Evolutionary conservation across 192 early-diverging fungal species (phyloP).

Genomic region (Podila epicladia): DNA sequence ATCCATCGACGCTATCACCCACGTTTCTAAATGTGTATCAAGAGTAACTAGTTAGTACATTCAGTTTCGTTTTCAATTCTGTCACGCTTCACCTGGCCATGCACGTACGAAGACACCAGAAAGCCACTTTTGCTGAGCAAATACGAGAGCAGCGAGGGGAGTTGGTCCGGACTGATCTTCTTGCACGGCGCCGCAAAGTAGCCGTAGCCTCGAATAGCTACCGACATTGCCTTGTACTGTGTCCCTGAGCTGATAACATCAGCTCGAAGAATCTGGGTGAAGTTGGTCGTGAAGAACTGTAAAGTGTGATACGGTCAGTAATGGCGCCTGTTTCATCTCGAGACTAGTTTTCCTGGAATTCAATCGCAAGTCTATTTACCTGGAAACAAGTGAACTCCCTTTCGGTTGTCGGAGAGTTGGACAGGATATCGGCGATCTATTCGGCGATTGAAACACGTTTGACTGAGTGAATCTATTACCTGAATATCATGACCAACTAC

Average conservation of each 20-base stretch:
- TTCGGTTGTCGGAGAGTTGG: constrained; percentile 26
- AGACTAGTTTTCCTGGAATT: background rate
- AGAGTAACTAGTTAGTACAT: background rate
- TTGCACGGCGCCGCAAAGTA: constrained; percentile 71
- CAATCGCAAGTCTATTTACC: constrained; percentile 6
- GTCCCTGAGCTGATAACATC: constrained; percentile 22
- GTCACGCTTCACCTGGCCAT: background rate
- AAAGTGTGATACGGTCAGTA: background rate
- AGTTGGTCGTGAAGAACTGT: constrained; percentile 62
- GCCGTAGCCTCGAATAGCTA: constrained; percentile 76
- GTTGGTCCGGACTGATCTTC: constrained; percentile 53
- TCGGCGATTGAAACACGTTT: background rate
- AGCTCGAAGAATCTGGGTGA: constrained; percentile 53
- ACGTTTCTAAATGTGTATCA: constrained; percentile 38
- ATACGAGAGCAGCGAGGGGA: constrained; percentile 53
- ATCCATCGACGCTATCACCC: constrained; percentile 53
- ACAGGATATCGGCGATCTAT: constrained; percentile 39
- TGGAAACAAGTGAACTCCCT: constrained; percentile 40
- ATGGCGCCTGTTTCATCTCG: constrained; percentile 3
- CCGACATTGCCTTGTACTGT: constrained; percentile 61
- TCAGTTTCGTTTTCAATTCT: background rate
- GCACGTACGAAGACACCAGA: constrained; percentile 63
- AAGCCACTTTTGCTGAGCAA: constrained; percentile 61
- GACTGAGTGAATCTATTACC: background rate
- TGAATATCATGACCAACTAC: background rate